phyloP scores from a whole-genome alignment of 805 yeast species.

The Ogataea corticis region DNA sequence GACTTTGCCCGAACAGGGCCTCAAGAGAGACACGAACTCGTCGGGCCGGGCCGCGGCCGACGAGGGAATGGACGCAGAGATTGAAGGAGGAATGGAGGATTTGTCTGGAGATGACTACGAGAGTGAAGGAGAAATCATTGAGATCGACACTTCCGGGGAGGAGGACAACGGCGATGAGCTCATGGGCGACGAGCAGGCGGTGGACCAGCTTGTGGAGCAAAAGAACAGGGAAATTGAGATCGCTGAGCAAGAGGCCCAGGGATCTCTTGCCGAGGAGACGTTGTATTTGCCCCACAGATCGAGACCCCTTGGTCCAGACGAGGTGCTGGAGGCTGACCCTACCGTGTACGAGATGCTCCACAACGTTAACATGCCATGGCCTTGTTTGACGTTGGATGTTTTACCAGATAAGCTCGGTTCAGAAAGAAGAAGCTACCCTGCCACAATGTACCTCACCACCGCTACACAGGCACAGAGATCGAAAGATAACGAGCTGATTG shows the following conservation, averaged over 20 bases:
- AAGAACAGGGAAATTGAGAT: conserved; percentile 31
- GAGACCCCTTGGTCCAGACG: conserved; percentile 91
- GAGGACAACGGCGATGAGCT: conserved; percentile 46
- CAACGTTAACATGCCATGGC: conserved; percentile 94
- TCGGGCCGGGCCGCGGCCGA: conserved; percentile 40
- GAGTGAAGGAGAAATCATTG: conserved; percentile 87
- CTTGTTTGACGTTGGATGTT: conserved; percentile 88
- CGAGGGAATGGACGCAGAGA: conserved; percentile 52
- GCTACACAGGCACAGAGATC: conserved; percentile 91
- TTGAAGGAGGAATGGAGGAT: conserved; percentile 71
- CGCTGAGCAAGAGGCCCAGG: conserved; percentile 41
- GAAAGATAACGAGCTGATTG: conserved; percentile 85
- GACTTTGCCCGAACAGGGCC: conserved; percentile 10
- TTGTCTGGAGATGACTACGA: conserved; percentile 90
- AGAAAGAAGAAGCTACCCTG: conserved; percentile 90
- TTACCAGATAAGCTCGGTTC: conserved; percentile 83
- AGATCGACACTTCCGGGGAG: conserved; percentile 62
- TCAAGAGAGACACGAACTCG: conserved; percentile 24
- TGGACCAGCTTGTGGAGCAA: conserved; percentile 16
- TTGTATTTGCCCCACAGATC: conserved; percentile 87
- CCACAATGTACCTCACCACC: conserved; percentile 78
- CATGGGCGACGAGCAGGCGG: conserved; percentile 12
- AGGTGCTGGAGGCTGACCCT: conserved; percentile 95
- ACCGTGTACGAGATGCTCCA: conserved; percentile 95
- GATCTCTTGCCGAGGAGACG: conserved; percentile 26